phyloP scores from a whole-genome alignment of 2,329 filamentous ascomycete genomes.

The Nothophoma quercina region DNA sequence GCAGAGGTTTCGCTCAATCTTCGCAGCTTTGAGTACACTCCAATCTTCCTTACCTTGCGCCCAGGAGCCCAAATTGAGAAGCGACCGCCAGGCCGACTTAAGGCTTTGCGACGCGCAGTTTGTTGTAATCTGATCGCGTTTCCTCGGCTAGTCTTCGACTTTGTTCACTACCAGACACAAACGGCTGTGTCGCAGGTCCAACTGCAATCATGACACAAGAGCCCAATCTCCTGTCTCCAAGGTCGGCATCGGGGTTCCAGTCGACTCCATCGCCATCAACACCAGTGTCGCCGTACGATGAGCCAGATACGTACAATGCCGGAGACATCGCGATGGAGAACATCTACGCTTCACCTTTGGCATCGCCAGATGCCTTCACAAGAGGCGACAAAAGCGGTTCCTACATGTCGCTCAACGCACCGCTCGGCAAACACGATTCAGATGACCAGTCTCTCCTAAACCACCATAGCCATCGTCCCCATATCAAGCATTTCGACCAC shows the following conservation, averaged over 20 bases:
- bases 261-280: conserved; percentile 11
- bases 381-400: conserved; percentile 25
- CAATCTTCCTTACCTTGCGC: not conserved
- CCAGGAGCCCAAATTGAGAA: not conserved
- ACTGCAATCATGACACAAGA: conserved; percentile 6
- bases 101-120: too few species aligned
- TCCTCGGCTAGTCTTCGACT: too few species aligned
- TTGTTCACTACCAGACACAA: too few species aligned
- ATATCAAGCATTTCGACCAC: conserved; percentile 42
- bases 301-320: conserved; percentile 23
- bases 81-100: too few species aligned
- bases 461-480: conserved; percentile 18
- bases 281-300: conserved; percentile 24
- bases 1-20: not conserved
- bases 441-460: conserved; percentile 29
- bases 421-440: conserved; percentile 24
- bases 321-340: conserved; percentile 37
- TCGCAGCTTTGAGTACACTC: too few species aligned
- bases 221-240: conserved; percentile 1
- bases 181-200: too few species aligned
- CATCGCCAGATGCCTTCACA: conserved; percentile 23
- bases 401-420: conserved; percentile 28
- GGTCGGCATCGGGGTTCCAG: not conserved
- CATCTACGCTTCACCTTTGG: conserved; percentile 27
- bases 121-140: too few species aligned